Conservation (phyloP, 768 basidiomycete species). For the Clathrus columnatus region DNA sequence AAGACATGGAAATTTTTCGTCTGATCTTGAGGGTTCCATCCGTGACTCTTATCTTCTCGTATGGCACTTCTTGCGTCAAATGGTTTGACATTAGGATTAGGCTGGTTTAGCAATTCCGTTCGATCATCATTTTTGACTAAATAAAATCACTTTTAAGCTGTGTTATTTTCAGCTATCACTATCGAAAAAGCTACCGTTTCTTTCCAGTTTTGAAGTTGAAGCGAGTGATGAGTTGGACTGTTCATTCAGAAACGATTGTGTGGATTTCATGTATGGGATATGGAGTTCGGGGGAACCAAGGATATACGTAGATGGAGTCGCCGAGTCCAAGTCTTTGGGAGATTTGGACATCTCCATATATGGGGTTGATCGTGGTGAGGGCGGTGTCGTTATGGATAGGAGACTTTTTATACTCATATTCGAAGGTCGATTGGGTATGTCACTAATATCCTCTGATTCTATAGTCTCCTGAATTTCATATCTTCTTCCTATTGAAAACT, state of each 20-base stretch:
- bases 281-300: background rate
- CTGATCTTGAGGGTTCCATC: slow-evolving; percentile 4
- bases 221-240: too few species aligned
- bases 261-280: background rate
- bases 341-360: background rate
- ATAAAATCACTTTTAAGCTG: too few species aligned
- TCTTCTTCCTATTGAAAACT: background rate
- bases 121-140: too few species aligned
- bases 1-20: background rate
- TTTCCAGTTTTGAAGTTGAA: too few species aligned
- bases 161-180: too few species aligned
- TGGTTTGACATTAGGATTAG: background rate
- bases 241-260: too few species aligned
- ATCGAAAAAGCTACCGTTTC: too few species aligned
- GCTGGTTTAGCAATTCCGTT: background rate
- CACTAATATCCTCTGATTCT: background rate
- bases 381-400: background rate
- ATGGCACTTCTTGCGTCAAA: background rate
- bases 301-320: background rate
- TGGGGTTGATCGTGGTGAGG: background rate
- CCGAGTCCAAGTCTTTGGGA: background rate
- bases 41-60: background rate
- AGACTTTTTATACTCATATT: background rate
- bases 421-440: background rate
- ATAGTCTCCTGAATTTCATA: background rate